Evolutionary conservation across 2,329 filamentous ascomycete genomes (phyloP).

Genomic region (Neofusicoccum cordaticola): DNA sequence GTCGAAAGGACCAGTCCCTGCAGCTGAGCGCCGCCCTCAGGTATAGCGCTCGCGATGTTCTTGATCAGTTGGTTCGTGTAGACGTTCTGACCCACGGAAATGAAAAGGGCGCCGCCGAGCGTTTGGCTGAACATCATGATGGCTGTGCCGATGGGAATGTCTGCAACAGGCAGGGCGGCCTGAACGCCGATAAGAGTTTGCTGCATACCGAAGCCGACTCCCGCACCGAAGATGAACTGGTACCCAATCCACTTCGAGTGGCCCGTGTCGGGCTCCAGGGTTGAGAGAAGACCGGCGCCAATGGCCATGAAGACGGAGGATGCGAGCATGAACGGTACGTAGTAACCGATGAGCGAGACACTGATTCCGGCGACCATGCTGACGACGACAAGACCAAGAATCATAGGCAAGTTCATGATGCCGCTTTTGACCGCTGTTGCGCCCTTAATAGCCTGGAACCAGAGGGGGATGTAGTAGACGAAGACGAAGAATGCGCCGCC

Average conservation of each 20-base stretch:
- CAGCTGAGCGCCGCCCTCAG: slow-evolving; percentile 20
- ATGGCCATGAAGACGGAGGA: slow-evolving; percentile 44
- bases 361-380: slow-evolving; percentile 39
- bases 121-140: slow-evolving; percentile 50
- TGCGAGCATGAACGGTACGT: slow-evolving; percentile 49
- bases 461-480: slow-evolving; percentile 46
- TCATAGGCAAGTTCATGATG: slow-evolving; percentile 48
- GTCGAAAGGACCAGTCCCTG: slow-evolving; percentile 39
- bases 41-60: slow-evolving; percentile 44
- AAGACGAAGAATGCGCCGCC: slow-evolving; percentile 46
- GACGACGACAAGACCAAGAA: slow-evolving; percentile 45
- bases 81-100: slow-evolving; percentile 50
- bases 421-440: slow-evolving; percentile 46
- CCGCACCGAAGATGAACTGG: slow-evolving; percentile 40
- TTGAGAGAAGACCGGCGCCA: slow-evolving; percentile 46
- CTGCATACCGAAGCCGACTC: slow-evolving; percentile 50
- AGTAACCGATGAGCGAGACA: slow-evolving; percentile 46
- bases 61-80: slow-evolving; percentile 49
- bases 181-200: slow-evolving; percentile 48
- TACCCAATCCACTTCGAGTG: slow-evolving; percentile 39
- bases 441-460: slow-evolving; percentile 52
- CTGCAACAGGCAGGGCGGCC: slow-evolving; percentile 40
- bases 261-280: slow-evolving; percentile 39
- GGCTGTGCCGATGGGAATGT: slow-evolving; percentile 48
- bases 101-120: slow-evolving; percentile 49